Evolutionary conservation across 176 grass and related monocot species (phyloP), one percentile per base, ranked within the genome.

Genomic region (Hordeum marinum): DNA sequence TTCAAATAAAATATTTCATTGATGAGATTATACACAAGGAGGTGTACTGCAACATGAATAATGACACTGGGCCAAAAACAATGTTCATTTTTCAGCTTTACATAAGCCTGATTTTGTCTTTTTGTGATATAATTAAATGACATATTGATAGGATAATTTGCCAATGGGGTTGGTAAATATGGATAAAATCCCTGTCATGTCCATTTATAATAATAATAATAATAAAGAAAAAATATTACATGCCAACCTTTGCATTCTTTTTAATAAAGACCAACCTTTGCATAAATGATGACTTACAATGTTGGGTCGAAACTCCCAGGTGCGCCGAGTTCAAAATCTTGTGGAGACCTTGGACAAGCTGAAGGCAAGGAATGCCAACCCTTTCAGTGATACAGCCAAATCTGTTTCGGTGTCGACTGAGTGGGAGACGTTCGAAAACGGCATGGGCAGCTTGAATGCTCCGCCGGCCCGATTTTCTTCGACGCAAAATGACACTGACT

Each of bases 311-410:
- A 59, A 64, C 26, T 88, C 18, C 68, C 86, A 95, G 93, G 93
- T 92, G 12, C 77, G 80, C 42, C 83, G 90, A 9, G 43, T 95
- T 26, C 93, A 95, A 64, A 76, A 45, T 69, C 74, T 95, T 42
- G 88, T 92, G 50, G 93, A 95, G 75, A 88, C 65, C 3, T 64
- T 92, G 55, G 93, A 95, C 81, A 90, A 73, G 67, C 88, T 92
- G 50, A 95, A 90, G 82, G 88, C 88, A 82, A 89, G 93, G 88
- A 92, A 92, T 66, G 86, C 83, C 24, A 89, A 90, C 61, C 90
- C 88, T 39, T 88, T 89, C 40, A 84, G 76, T 6, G 82, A 90
- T 65, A 82, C 67, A 29, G 73, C 43, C 69, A 90, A 82, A 3
- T 23, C 90, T 41, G 88, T 84, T 77, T 92, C 93, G 10, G 90